These are phyloP conservation scores for Curvularia eragrostidis DNA, from an alignment of 2,329 filamentous ascomycete genomes.

Conservation along the genomic window DNA sequence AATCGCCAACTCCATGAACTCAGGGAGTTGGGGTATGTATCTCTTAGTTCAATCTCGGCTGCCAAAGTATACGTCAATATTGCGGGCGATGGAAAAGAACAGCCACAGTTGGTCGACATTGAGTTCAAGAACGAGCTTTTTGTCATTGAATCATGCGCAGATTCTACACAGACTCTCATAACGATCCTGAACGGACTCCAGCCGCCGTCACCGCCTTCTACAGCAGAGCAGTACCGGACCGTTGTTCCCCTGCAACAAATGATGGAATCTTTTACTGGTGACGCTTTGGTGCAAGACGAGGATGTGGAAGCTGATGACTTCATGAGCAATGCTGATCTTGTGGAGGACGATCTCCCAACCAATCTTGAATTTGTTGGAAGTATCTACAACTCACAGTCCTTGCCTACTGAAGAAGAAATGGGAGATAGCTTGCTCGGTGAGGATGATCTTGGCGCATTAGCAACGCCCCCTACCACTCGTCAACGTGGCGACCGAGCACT, in stretches of 20 bases:
- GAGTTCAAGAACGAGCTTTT: constrained; percentile 86
- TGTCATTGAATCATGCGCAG: constrained; percentile 92
- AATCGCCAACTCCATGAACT: constrained; percentile 58
- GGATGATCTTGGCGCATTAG: constrained; percentile 47
- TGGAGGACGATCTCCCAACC: constrained; percentile 51
- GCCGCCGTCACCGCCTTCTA: constrained; percentile 82
- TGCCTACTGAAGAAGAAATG: constrained; percentile 52
- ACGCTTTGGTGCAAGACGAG: constrained; percentile 72
- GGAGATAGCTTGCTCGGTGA: constrained; percentile 52
- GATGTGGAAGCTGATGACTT: constrained; percentile 60
- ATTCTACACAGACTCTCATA: constrained; percentile 93
- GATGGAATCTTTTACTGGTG: constrained; percentile 86
- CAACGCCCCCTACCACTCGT: constrained; percentile 39
- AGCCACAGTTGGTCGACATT: constrained; percentile 73
- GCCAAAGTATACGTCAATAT: constrained; percentile 73
- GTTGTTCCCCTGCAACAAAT: constrained; percentile 87
- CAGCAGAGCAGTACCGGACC: constrained; percentile 84
- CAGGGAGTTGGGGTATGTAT: constrained; percentile 75
- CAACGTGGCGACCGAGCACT: constrained; percentile 48
- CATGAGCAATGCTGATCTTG: constrained; percentile 48
- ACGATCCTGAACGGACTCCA: constrained; percentile 78
- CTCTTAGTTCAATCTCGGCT: constrained; percentile 85
- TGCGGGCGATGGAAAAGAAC: constrained; percentile 61
- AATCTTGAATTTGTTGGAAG: constrained; percentile 60
- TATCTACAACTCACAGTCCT: constrained; percentile 58